These are phyloP conservation scores for Forsythia viridissima DNA, from an alignment of 257 asterid species.

Conservation along the genomic window DNA sequence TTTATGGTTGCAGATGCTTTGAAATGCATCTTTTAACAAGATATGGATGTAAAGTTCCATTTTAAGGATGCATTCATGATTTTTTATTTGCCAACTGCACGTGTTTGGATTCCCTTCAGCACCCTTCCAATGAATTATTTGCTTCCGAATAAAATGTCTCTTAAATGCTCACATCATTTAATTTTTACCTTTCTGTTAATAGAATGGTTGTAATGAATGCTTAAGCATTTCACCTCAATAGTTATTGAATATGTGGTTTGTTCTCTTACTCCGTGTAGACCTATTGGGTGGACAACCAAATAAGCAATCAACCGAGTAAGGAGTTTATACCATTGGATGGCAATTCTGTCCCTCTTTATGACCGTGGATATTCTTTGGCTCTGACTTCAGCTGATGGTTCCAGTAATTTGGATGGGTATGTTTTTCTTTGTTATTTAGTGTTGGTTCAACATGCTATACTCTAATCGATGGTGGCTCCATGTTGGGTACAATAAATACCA, in stretches of 20 bases:
- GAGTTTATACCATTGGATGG: slow-evolving; percentile 68
- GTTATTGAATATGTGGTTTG: background rate
- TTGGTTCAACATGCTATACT: background rate
- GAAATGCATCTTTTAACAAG: slow-evolving; percentile 14
- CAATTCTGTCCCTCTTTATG: slow-evolving; percentile 77
- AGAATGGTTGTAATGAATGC: slow-evolving; percentile 8
- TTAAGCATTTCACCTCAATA: slow-evolving; percentile 13
- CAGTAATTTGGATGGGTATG: slow-evolving; percentile 67
- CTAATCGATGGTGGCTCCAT: too few relatives aligned
- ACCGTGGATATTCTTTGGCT: slow-evolving; percentile 88
- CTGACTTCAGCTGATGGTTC: slow-evolving; percentile 68
- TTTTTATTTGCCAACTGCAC: background rate
- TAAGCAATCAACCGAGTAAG: slow-evolving; percentile 38
- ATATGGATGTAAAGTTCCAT: background rate
- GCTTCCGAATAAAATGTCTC: background rate
- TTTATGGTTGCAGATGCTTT: slow-evolving; percentile 12
- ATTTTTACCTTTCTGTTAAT: background rate
- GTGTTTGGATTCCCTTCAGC: slow-evolving; percentile 15
- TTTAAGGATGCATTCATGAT: slow-evolving; percentile 8
- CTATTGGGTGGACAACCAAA: slow-evolving; percentile 80
- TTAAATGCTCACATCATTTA: background rate
- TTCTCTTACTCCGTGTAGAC: slow-evolving; percentile 50
- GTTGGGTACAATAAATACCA: too few relatives aligned
- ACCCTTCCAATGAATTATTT: background rate
- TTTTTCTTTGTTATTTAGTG: slow-evolving; percentile 13